Evolutionary conservation across 495 filamentous ascomycete species (phyloP).

Genomic region (Xylaria scruposa): DNA sequence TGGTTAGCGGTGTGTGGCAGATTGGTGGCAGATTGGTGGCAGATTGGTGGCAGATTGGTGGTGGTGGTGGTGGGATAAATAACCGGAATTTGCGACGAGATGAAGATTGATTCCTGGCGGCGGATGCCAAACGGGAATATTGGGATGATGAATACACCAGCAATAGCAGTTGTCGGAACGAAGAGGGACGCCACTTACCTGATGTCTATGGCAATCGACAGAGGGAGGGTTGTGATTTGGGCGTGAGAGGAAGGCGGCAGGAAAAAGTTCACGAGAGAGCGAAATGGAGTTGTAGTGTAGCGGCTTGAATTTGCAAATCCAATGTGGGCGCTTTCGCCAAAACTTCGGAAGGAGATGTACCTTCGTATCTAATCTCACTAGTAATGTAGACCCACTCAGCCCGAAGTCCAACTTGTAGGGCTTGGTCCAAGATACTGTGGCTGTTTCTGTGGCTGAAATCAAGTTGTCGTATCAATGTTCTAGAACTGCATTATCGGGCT

Average conservation of each 20-base stretch:
- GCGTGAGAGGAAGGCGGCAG: conserved; percentile 32
- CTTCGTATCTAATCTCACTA: conserved; percentile 23
- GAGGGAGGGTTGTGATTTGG: conserved; percentile 18
- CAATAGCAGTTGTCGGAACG: neutral
- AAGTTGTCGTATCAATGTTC: too few species aligned
- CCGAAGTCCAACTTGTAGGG: neutral
- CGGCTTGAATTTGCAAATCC: conserved; percentile 37
- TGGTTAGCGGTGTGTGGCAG: conserved; percentile 34
- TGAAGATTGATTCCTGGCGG: neutral
- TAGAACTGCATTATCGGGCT: too few species aligned
- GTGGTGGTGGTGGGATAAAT: conserved; percentile 9
- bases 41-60: neutral
- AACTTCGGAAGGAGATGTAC: conserved; percentile 38
- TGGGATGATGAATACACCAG: neutral
- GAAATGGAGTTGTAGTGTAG: conserved; percentile 33
- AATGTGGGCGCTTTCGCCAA: conserved; percentile 39
- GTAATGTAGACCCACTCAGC: neutral
- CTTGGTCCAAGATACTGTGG: neutral
- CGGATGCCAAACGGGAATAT: neutral
- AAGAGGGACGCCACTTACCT: conserved; percentile 35
- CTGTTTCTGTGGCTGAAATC: too few species aligned
- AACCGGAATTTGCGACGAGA: conserved; percentile 4
- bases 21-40: neutral
- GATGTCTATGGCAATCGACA: conserved; percentile 40
- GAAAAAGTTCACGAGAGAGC: conserved; percentile 35